Percentiles rank a stretch among this genome's conserved stretches.
Conservation (phyloP, 1,139 yeast species). For the Kurtzmaniella quercitrusa region DNA sequence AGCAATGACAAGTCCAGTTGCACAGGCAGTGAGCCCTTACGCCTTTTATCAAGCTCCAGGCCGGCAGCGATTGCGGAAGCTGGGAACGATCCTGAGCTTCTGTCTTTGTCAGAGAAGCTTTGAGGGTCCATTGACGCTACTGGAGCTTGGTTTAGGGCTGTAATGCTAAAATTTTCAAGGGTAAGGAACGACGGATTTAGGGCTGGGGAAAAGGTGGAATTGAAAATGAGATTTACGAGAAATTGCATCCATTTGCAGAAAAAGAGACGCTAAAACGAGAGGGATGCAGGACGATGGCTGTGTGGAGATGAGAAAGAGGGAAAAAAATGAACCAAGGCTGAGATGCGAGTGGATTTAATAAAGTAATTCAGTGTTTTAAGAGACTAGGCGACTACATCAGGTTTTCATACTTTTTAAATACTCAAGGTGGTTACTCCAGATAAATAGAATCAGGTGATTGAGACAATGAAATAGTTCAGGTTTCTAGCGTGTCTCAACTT, state of each 20-base stretch:
- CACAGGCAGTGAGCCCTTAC: constrained; percentile 18
- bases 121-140: background rate
- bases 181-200: too few species aligned
- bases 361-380: too few species aligned
- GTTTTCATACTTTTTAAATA: too few species aligned
- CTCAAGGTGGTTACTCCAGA: too few species aligned
- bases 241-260: background rate
- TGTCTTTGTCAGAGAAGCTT: background rate
- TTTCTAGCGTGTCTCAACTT: too few species aligned
- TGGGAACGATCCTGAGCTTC: background rate
- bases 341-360: too few species aligned
- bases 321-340: too few species aligned
- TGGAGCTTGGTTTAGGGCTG: background rate
- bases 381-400: too few species aligned
- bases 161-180: background rate
- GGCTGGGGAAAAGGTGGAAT: background rate
- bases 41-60: background rate
- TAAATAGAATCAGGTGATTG: too few species aligned
- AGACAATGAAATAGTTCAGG: too few species aligned
- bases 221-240: background rate
- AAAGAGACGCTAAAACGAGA: background rate
- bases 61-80: background rate
- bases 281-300: background rate
- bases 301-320: too few species aligned
- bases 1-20: constrained; percentile 22